Base-by-base conservation (phyloP, 768 basidiomycete genomes). In the Tricholoma matsutake region DNA sequence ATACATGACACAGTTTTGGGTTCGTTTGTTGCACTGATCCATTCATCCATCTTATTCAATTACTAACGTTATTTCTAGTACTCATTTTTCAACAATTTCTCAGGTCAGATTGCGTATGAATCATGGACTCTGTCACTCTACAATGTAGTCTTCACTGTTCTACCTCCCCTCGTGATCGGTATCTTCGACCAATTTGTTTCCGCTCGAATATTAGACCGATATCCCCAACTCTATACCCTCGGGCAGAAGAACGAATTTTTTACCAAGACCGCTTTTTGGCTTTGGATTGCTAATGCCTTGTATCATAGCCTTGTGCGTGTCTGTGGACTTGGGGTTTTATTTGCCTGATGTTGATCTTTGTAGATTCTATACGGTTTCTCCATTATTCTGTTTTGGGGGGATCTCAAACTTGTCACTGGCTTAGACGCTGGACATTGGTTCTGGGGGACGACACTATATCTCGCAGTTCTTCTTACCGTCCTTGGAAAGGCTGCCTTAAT, bases 1-100 rank as follows among this genome's bases (percentile, higher is more conserved):
- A 14, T 98, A 98, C 74, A 94, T 99, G 93, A 97, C 95, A 22
- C 93, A 96, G 63, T 98, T 98, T 73, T 98, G 96, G 95, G 96
- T 95, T 74, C 56, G 72, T 71, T 37, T 4, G 6, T 35, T 57
- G 14, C 61, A 34, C 11, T 43, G 55, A 51, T 22, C 16, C 41
- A 11, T 57, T 18, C 20, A 22, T 41, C 10, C 10, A n/a, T 59
- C 31, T 49, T 58, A 10, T 55, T 54, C 32, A 18, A 14, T 25
- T n/a, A 18, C 57, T 63, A 16, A 58, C 53, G 59, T n/a, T 52
- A 56, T 18, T 51, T 54, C n/a, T 54, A 98, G 96, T 99, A 86
- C 75, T 97, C 97, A 9, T 96, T 98, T 81, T 93, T 96, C 84
- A 99, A 98, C 81, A 97, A 96, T 69, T 98, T 97, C 78, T 99